Percentiles rank a stretch among this genome's conserved stretches.
Conservation (phyloP, 75 land plant genomes). For the Pinus albicaulis region DNA sequence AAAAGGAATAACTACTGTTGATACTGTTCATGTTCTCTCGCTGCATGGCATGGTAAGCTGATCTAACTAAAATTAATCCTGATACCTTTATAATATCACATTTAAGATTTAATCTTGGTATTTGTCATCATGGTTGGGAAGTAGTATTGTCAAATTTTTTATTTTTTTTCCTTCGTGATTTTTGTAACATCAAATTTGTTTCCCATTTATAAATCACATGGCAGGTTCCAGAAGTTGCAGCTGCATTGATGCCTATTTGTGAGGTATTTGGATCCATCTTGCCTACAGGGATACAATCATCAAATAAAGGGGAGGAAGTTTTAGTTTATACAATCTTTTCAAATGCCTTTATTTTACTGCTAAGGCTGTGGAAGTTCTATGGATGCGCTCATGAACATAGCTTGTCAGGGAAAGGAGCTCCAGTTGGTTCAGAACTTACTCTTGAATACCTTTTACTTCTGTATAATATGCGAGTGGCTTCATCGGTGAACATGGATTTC, state of each 20-base stretch:
- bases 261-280: conserved; percentile 87
- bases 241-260: conserved; percentile 86
- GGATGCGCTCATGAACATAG: conserved; percentile 82
- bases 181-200: neutral
- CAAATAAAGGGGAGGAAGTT: conserved; percentile 58
- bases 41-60: conserved; percentile 81
- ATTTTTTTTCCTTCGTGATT: neutral
- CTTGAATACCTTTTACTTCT: conserved; percentile 81
- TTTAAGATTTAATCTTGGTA: neutral
- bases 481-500: conserved; percentile 14
- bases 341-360: conserved; percentile 78
- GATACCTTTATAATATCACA: neutral
- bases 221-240: conserved; percentile 93
- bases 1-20: conserved; percentile 61
- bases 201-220: conserved; percentile 1
- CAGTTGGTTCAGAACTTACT: conserved; percentile 77
- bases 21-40: conserved; percentile 82
- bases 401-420: conserved; percentile 62
- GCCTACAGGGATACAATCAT: conserved; percentile 45
- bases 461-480: conserved; percentile 51
- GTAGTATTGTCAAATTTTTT: conserved; percentile 1
- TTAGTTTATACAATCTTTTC: conserved; percentile 75
- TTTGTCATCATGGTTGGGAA: neutral
- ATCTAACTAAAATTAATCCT: neutral
- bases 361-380: conserved; percentile 91